phyloP scores from a whole-genome alignment of 1,284 basidiomycete species.

The Butyriboletus appendiculatus region DNA sequence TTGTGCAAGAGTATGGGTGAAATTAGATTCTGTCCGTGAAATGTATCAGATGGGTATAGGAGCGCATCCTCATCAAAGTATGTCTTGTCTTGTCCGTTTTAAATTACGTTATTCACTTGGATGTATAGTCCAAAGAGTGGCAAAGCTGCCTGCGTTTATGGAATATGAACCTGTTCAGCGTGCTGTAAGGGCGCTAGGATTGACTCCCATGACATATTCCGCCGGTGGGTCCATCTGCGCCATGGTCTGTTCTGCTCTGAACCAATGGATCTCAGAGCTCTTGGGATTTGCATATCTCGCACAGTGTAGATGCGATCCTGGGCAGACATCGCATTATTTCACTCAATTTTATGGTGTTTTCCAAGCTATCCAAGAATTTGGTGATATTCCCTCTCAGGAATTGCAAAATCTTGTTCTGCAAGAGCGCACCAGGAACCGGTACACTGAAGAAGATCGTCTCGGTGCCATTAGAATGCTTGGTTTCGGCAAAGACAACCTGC shows the following conservation, averaged over 20 bases:
- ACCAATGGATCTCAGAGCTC: slow-evolving; percentile 47
- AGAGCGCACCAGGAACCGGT: slow-evolving; percentile 65
- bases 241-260: neutral
- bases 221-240: slow-evolving; percentile 44
- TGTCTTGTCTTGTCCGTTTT: slow-evolving; percentile 22
- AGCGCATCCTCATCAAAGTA: slow-evolving; percentile 75
- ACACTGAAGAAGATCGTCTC: slow-evolving; percentile 54
- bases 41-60: slow-evolving; percentile 70
- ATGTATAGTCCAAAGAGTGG: slow-evolving; percentile 51
- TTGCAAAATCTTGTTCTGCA: slow-evolving; percentile 58
- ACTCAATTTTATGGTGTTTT: slow-evolving; percentile 54
- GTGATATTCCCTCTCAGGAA: slow-evolving; percentile 41
- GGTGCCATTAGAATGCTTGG: slow-evolving; percentile 55
- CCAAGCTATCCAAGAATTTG: slow-evolving; percentile 46
- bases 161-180: slow-evolving; percentile 40
- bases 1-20: slow-evolving; percentile 46
- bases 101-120: slow-evolving; percentile 6
- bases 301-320: slow-evolving; percentile 76
- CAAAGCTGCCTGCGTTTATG: slow-evolving; percentile 43
- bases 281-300: slow-evolving; percentile 75
- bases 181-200: slow-evolving; percentile 53
- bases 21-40: slow-evolving; percentile 61
- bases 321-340: slow-evolving; percentile 61
- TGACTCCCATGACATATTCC: slow-evolving; percentile 65
- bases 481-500: slow-evolving; percentile 58